phyloP scores from a whole-genome alignment of 352 stramenopile genomes.

The Saprolegnia diclina region DNA sequence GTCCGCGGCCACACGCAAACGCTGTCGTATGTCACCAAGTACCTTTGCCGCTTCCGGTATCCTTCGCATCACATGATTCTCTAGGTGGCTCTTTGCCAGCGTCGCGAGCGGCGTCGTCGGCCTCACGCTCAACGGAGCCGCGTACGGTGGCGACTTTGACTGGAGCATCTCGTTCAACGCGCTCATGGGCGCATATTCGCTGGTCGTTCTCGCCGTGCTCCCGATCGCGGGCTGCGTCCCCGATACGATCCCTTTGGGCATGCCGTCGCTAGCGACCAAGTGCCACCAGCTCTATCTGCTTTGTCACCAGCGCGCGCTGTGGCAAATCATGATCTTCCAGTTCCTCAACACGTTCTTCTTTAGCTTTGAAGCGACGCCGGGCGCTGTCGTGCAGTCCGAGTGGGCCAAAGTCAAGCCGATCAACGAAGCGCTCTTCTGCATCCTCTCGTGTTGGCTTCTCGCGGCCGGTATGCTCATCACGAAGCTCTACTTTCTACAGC shows the following conservation, averaged over 20 bases:
- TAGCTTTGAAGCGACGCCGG: slow-evolving; percentile 36
- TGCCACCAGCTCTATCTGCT: slow-evolving; percentile 28
- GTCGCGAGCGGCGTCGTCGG: slow-evolving; percentile 41
- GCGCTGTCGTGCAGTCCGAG: slow-evolving; percentile 45
- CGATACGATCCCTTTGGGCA: slow-evolving; percentile 26
- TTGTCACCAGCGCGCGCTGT: slow-evolving; percentile 59
- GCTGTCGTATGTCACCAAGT: slow-evolving; percentile 32
- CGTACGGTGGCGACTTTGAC: slow-evolving; percentile 52
- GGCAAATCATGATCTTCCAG: slow-evolving; percentile 65
- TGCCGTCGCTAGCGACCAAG: slow-evolving; percentile 6
- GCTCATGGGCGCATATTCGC: slow-evolving; percentile 31
- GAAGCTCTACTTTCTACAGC: slow-evolving; percentile 47
- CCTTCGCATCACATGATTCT: background rate
- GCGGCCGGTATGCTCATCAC: slow-evolving; percentile 50
- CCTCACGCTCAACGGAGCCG: slow-evolving; percentile 46
- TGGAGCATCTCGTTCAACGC: slow-evolving; percentile 41
- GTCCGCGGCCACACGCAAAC: slow-evolving; percentile 42
- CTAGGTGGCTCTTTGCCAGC: background rate
- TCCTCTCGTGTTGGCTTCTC: slow-evolving; percentile 51
- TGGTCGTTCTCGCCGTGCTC: slow-evolving; percentile 31
- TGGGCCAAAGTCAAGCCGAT: slow-evolving; percentile 52
- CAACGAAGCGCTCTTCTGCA: slow-evolving; percentile 40
- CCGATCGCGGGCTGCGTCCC: slow-evolving; percentile 36
- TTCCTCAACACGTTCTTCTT: slow-evolving; percentile 49
- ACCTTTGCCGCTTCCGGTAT: slow-evolving; percentile 31